Base-by-base conservation (phyloP, 2,329 filamentous ascomycete genomes). In the Tetracladium maxilliforme region DNA sequence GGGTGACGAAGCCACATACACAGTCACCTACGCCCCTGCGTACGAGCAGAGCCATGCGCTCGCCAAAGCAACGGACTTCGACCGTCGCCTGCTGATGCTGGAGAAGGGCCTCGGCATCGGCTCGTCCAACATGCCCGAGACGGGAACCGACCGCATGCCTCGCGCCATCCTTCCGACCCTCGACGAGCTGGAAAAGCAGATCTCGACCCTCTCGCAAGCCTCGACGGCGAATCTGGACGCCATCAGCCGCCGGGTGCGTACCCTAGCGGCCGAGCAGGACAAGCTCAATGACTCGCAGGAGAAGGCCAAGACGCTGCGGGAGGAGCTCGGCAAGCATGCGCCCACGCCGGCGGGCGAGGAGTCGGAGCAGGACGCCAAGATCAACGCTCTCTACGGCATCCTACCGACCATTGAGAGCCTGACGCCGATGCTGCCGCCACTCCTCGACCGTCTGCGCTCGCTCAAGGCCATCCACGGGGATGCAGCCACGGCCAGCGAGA, bases 381-480 rank as follows among this genome's bases (percentile, higher is more conserved):
- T 98, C 46, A 90, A 92, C 36, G 81, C 86, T 2, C 66, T 98
- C 5, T 94, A 94, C 49, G 78, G 80, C 2, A 81, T 83, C 4
- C 58, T 98, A 10, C 77, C 84, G 2, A 90, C 82, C 0, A 90
- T 98, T 30, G 84, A 93, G 49, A 79, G 66, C 29, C 61, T 98
- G 6, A 67, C 82, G 6, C 90, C 90, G 2, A 62, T 93, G 11
- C 63, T 98, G 4, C 87, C 90, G 2, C 70, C 82, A 5, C 61
- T 95, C 7, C 61, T 98, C 8, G 84, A 94, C 41, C 70, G 90
- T 14, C 56, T 98, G 25, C 68, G 86, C 30, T 92, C 83, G 7
- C 58, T 98, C 28, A 68, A 81, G 30, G 71, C 75, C 10, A 76
- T 95, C 24, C 90, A 98, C 43, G 73, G 81, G 1, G 82, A 86